Conservation (phyloP, 345 rosid species). For the Sisymbrium altissimum region DNA sequence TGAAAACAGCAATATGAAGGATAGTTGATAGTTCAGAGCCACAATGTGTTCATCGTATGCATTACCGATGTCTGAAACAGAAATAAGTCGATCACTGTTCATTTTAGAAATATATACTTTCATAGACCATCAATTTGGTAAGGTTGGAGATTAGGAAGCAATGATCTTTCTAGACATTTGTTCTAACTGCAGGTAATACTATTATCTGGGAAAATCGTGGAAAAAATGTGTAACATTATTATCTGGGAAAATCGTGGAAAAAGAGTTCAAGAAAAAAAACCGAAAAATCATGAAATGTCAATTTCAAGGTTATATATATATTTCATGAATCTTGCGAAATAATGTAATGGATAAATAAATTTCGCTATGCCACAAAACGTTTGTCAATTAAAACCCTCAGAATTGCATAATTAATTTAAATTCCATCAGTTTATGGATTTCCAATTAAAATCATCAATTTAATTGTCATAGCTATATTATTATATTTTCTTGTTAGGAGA, state of each 20-base stretch:
- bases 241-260: background rate
- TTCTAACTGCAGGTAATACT: background rate
- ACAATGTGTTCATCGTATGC: background rate
- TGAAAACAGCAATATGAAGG: background rate
- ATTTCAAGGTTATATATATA: background rate
- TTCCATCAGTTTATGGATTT: background rate
- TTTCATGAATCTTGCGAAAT: background rate
- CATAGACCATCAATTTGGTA: background rate
- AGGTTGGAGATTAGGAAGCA: background rate
- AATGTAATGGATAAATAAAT: background rate
- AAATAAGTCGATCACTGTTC: background rate
- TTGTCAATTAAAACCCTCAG: background rate
- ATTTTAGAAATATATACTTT: background rate
- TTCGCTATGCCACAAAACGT: background rate
- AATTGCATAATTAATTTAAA: background rate
- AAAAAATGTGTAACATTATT: background rate
- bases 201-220: background rate
- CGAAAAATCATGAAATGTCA: background rate
- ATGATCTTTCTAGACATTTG: background rate
- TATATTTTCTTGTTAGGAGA: background rate
- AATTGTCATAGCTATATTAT: too few species aligned
- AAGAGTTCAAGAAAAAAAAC: too few species aligned
- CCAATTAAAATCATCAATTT: too few species aligned
- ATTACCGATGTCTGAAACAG: background rate
- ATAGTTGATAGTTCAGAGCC: background rate